Conservation (phyloP, 306 rosid genomes). For the Hippophae gyantsensis region DNA sequence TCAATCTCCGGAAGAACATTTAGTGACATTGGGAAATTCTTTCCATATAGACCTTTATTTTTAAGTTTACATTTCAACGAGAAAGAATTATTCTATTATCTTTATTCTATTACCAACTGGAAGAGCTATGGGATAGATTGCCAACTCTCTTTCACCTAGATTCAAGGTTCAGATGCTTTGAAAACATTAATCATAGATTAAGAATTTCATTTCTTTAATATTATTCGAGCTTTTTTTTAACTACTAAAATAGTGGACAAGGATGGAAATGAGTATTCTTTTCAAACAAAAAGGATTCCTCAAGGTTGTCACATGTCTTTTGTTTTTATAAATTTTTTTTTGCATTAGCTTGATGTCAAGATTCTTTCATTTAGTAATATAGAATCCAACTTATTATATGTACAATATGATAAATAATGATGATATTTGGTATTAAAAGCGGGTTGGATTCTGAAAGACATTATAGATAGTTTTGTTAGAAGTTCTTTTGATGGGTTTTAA, state of each 20-base stretch:
- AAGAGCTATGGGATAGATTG: constrained; percentile 1
- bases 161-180: not conserved
- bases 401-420: not conserved
- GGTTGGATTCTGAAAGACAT: constrained; percentile 2
- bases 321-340: not conserved
- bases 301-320: constrained; percentile 1
- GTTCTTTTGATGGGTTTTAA: not conserved
- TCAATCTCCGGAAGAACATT: no score
- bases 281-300: constrained; percentile 4
- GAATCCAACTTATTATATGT: constrained; percentile 1
- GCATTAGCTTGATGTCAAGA: not conserved
- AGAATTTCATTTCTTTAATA: not conserved
- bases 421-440: not conserved
- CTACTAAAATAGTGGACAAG: constrained; percentile 2
- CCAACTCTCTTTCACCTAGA: not conserved
- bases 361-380: constrained; percentile 1
- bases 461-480: not conserved
- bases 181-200: not conserved
- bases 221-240: constrained; percentile 1
- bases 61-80: no score
- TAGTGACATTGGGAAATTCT: no score
- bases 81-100: no score
- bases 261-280: constrained; percentile 1
- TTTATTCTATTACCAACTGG: no score
- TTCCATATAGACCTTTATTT: no score